These are phyloP conservation scores for Pittosporum tobira DNA, from an alignment of 129 eudicot genomes.

Conservation along the genomic window DNA sequence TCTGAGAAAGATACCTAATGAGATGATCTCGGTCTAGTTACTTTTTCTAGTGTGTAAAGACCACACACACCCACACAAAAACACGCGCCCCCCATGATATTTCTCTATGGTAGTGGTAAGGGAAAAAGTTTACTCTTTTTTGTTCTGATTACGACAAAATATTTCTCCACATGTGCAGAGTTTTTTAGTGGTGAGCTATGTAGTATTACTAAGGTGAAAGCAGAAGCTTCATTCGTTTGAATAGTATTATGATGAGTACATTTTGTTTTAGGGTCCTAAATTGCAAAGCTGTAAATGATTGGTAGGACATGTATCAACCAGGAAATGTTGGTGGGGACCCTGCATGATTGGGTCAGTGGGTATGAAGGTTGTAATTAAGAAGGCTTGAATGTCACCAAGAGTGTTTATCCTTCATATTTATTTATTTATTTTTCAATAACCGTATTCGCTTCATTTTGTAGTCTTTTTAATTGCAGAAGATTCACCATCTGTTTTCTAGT, in stretches of 20 bases:
- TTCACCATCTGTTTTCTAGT: neutral
- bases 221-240: neutral
- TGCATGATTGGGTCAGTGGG: slow-evolving; percentile 14
- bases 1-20: too few relatives aligned
- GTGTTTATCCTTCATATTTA: slow-evolving; percentile 2
- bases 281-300: slow-evolving; percentile 17
- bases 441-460: neutral
- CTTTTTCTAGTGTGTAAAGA: too few relatives aligned
- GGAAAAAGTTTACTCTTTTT: neutral
- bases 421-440: neutral
- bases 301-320: slow-evolving; percentile 9
- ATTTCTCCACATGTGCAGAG: neutral
- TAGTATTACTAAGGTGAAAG: slow-evolving; percentile 1
- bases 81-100: too few relatives aligned
- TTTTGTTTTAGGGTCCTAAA: slow-evolving; percentile 12
- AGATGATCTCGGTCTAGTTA: too few relatives aligned
- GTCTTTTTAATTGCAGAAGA: neutral
- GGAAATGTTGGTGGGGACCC: slow-evolving; percentile 13
- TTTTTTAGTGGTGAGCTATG: neutral
- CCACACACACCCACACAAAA: too few relatives aligned
- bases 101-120: too few relatives aligned
- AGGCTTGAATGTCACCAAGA: neutral
- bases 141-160: neutral
- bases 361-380: neutral
- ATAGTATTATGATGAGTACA: slow-evolving; percentile 11